phyloP scores from a whole-genome alignment of 1,139 yeast genomes.

The Tardiomyces blankii region DNA sequence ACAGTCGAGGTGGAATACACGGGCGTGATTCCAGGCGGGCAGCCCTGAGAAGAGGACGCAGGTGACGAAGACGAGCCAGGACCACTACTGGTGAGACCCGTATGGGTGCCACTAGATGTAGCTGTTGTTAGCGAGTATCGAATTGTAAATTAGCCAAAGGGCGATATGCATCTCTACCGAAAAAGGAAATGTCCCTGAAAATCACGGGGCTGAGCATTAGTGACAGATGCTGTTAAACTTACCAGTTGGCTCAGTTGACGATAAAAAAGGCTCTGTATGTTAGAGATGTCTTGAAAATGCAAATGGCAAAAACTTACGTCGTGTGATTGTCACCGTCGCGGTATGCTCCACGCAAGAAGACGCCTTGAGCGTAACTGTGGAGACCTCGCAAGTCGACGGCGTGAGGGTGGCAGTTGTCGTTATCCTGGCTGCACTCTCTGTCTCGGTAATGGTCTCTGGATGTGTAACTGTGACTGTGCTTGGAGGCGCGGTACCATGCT shows the following conservation, averaged over 20 bases:
- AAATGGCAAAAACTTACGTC: constrained; percentile 3
- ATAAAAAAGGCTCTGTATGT: constrained; percentile 20
- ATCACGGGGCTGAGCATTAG: too few relatives aligned
- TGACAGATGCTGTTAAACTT: too few relatives aligned
- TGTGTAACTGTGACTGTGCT: not conserved
- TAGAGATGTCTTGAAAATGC: constrained; percentile 8
- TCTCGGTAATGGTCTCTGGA: not conserved
- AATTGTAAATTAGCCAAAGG: too few relatives aligned
- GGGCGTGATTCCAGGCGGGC: too few relatives aligned
- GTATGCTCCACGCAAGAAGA: constrained; percentile 1
- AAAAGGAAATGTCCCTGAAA: too few relatives aligned
- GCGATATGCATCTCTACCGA: too few relatives aligned
- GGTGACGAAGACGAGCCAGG: constrained; percentile 15
- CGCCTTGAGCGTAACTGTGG: not conserved
- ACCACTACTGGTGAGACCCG: constrained; percentile 26
- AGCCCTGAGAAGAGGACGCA: constrained; percentile 3
- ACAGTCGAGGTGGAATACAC: too few relatives aligned
- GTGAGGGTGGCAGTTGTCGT: not conserved
- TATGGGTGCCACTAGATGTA: constrained; percentile 24
- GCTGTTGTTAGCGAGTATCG: constrained; percentile 1
- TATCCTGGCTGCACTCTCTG: not conserved
- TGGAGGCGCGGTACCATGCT: too few relatives aligned
- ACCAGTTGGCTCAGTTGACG: constrained; percentile 25
- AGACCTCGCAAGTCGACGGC: constrained; percentile 2
- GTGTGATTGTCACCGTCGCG: constrained; percentile 7